Conservation (phyloP, 148 eudicot species). For the Fagopyrum tataricum region DNA sequence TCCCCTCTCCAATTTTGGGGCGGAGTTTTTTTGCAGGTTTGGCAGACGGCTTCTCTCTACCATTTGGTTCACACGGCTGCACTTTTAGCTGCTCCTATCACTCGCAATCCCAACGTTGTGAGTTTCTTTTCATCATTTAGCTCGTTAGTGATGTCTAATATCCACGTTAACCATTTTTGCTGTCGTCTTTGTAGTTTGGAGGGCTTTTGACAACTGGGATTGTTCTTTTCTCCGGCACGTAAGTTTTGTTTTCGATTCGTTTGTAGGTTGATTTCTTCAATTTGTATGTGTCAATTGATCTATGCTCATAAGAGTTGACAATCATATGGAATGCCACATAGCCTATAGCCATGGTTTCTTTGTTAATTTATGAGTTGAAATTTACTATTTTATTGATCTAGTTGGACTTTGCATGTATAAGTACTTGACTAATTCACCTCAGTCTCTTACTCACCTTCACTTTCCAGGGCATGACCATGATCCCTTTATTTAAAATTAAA, state of each 20-base stretch:
- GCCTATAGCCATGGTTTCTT: neutral
- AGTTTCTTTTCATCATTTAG: neutral
- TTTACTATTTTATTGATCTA: neutral
- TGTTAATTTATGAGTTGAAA: neutral
- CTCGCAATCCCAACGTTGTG: slow-evolving; percentile 66
- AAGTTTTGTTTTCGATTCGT: slow-evolving; percentile 29
- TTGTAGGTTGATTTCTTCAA: neutral
- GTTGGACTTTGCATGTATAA: neutral
- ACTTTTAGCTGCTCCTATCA: slow-evolving; percentile 64
- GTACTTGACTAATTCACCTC: neutral
- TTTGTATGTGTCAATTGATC: neutral
- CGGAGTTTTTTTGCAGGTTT: slow-evolving; percentile 43
- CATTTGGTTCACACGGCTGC: slow-evolving; percentile 93
- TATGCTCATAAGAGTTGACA: neutral
- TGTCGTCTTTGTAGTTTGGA: slow-evolving; percentile 56
- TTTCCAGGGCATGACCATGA: too few relatives aligned
- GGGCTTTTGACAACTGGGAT: slow-evolving; percentile 80
- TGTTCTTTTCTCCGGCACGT: slow-evolving; percentile 86
- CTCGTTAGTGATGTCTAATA: neutral
- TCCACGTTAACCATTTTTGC: neutral
- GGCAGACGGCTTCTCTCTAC: slow-evolving; percentile 88
- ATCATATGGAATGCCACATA: neutral
- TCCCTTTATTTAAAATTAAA: too few relatives aligned
- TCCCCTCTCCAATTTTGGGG: neutral
- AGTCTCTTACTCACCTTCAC: too few relatives aligned